Base-by-base conservation (phyloP, 2,329 filamentous ascomycete species). In the Onygenales sp. region DNA sequence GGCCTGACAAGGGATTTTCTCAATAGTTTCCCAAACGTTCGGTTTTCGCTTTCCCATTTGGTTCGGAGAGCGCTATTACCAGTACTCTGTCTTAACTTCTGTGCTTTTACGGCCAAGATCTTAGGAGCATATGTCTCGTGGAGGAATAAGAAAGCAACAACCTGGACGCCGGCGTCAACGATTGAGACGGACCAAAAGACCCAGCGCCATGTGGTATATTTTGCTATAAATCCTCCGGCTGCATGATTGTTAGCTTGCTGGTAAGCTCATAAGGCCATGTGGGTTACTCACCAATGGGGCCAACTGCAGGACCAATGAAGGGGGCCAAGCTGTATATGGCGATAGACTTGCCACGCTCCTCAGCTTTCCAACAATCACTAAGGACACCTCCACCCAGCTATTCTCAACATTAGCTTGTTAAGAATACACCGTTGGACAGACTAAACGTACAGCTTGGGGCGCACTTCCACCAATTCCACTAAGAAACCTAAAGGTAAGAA, bases 171-270 rank as follows among this genome's bases (percentile, higher is more conserved):
- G 1, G 75, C 84, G 54, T 82, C 81, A 27, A 73, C 73, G 54
- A 88, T 84, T 1, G 81, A 80, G 0, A 83, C 85, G 0, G 81
- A 75, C 69, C 79, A 87, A 70, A 89, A 89, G 7, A 82, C 79
- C 86, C 86, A 89, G 41, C 85, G 77, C 86, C 86, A 89, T 1
- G 78, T 82, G 7, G 77, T 80, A 72, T 78, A 57, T 60, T 84
- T 70, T 0, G 82, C 75, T 27, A 87, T 82, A 63, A 83, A 87
- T 0, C 81, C 83, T 8, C 83, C 84, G 0, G 78, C 77, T 57
- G 54, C 49, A 44, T 5, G 31, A 13, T 35, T 7, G 11, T 32
- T 41, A 51, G 48, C 17, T 51, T 55, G 53, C 2, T 38, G 33
- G 17, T 45, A 14, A 27, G 21, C 1, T 27, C 21, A 27, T 27